A percentile compares a stretch with the other conserved stretches of the same genome.
Evolutionary conservation across 2,329 filamentous ascomycete species (phyloP).

Genomic region (Sphaerostilbella broomeana): DNA sequence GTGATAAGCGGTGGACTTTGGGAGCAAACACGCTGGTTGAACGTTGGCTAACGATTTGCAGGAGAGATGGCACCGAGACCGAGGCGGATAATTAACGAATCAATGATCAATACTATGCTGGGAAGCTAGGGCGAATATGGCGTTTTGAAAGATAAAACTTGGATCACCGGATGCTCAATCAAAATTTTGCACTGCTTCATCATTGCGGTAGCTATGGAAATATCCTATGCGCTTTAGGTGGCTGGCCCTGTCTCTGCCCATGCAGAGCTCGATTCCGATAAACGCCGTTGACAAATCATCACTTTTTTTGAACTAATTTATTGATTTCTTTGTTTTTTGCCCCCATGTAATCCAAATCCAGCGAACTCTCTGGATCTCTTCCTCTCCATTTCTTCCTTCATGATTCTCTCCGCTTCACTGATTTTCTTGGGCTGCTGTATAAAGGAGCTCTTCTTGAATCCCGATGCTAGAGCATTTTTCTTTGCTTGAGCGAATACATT

Average conservation of each 20-base stretch:
- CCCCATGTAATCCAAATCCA: constrained; percentile 39
- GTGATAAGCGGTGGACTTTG: constrained; percentile 36
- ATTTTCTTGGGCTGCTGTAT: constrained; percentile 69
- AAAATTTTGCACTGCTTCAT: neutral
- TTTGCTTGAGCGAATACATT: constrained; percentile 65
- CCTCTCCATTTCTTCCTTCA: constrained; percentile 74
- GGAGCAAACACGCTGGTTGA: neutral
- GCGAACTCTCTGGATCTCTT: constrained; percentile 51
- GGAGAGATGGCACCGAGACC: constrained; percentile 50
- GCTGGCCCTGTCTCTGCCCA: too few relatives aligned
- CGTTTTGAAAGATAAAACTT: constrained; percentile 21
- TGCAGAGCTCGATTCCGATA: neutral
- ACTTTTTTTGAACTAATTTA: constrained; percentile 11
- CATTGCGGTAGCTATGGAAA: constrained; percentile 14
- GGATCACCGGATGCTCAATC: constrained; percentile 2
- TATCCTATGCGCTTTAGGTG: neutral
- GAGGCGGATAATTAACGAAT: constrained; percentile 35
- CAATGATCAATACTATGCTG: constrained; percentile 9
- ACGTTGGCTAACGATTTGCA: constrained; percentile 22
- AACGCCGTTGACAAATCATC: constrained; percentile 11
- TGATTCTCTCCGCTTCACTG: constrained; percentile 81
- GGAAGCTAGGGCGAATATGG: constrained; percentile 25
- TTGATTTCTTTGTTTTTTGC: constrained; percentile 45
- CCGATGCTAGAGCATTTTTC: constrained; percentile 61
- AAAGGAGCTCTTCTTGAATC: constrained; percentile 54